Base-by-base conservation (phyloP, 768 basidiomycete genomes). In the Lentinula boryana region DNA sequence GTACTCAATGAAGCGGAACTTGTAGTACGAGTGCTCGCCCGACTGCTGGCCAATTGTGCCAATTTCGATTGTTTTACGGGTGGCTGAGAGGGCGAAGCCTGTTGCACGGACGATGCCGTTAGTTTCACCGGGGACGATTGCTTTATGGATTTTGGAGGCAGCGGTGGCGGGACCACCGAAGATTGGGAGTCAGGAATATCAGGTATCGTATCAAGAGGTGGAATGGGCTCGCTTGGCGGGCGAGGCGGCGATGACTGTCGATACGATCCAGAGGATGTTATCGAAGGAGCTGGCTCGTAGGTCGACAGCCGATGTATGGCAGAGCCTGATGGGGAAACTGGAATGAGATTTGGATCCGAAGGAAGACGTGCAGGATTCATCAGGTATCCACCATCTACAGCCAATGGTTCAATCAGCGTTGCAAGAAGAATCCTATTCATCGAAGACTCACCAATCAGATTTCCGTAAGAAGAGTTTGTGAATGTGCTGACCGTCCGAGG, bases 241-340 rank as follows among this genome's bases (percentile, higher is more conserved):
- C 71, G 71, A 55, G 75, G 75, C 60, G 77, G 73, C 6, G 71
- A 72, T 58, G 77, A 70, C 61, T 68, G 65, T 64, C 72, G 61
- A 71, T 73, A 70, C 63, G 72, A 72, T 54, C 73, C 72, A 16
- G 80, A 72, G 38, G 75, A 75, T 62, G 74, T 71, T 66, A 80
- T 73, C 18, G 86, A 85, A 40, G 84, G 84, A 6, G 82, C 77
- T 56, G 79, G 76, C 63, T 87, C 85, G 55, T 81, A 81, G 36
- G 74, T 75, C 12, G 87, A 84, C 35, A 89, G 75, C 33, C 82
- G 75, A 40, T 80, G 76, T n/a, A 88, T 66, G 16, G 89, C 88
- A 21, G 88, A 89, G 1, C 73, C 76, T 23, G 89, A 84, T 43
- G 88, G 88, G 12, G 89, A 89, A 18, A 84, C 80, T 21, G 81